phyloP scores from a whole-genome alignment of 164 flowering plant species.

The Umbilicus rupestris region DNA sequence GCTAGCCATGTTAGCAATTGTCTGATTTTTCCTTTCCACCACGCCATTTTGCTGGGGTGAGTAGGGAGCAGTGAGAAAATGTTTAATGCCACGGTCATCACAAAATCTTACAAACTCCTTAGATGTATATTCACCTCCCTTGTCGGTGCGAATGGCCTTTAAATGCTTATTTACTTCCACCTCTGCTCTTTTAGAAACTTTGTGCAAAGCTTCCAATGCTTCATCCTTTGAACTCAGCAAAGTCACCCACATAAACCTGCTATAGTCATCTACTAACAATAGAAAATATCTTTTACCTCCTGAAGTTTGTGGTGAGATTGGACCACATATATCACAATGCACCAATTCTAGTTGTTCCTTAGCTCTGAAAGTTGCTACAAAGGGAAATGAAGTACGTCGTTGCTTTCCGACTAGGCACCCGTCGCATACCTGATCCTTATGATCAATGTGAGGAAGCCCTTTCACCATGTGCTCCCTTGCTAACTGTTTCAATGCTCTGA shows the following conservation, averaged over 20 bases:
- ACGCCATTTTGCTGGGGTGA: constrained; percentile 6
- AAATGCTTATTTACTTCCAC: not conserved
- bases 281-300: too few species aligned
- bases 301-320: not conserved
- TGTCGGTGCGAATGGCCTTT: not conserved
- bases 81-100: not conserved
- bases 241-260: constrained; percentile 1
- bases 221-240: constrained; percentile 7
- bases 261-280: constrained; percentile 13
- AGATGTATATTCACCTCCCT: not conserved
- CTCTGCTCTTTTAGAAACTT: not conserved
- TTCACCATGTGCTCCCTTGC: constrained; percentile 1
- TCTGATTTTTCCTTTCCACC: not conserved
- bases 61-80: not conserved
- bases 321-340: constrained; percentile 10
- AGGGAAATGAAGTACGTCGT: not conserved
- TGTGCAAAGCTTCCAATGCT: not conserved
- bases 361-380: constrained; percentile 4
- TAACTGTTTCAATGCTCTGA: not conserved
- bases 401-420: not conserved
- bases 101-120: not conserved
- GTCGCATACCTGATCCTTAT: not conserved
- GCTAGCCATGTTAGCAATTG: constrained; percentile 4
- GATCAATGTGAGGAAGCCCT: not conserved
- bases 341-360: constrained; percentile 2